phyloP scores from a whole-genome alignment of 306 rosid genomes.

The Cajanus cajan region DNA sequence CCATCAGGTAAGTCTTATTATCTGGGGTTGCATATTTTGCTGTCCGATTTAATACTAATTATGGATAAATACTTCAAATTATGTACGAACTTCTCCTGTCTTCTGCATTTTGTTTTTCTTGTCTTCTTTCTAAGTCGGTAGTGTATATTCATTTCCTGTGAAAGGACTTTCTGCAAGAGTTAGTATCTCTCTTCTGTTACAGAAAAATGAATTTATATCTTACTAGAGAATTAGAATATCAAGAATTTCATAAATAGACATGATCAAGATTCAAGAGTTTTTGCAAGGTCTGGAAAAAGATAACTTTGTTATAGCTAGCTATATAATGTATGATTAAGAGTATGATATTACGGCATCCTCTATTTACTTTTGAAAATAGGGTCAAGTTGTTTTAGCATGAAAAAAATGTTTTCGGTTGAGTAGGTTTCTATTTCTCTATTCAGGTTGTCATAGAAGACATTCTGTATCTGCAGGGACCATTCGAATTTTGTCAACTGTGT shows the following conservation, averaged over 20 bases:
- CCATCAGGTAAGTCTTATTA: constrained; percentile 60
- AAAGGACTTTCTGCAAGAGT: not conserved
- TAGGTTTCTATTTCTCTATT: constrained; percentile 39
- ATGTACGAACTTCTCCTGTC: not conserved
- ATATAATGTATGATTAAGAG: not conserved
- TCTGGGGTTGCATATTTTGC: constrained; percentile 1
- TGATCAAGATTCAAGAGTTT: not conserved
- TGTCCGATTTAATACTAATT: not conserved
- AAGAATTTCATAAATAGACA: not conserved
- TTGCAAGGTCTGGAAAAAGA: not conserved
- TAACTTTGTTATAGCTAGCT: not conserved
- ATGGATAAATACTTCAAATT: not conserved
- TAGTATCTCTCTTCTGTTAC: not conserved
- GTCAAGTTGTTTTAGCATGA: constrained; percentile 8
- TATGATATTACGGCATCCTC: not conserved
- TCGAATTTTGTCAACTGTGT: constrained; percentile 85
- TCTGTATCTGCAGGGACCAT: constrained; percentile 85
- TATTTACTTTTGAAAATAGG: constrained; percentile 14
- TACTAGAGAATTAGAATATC: not conserved
- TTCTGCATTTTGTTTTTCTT: not conserved
- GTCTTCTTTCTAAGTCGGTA: not conserved
- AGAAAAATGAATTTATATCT: not conserved
- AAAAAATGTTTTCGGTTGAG: constrained; percentile 36
- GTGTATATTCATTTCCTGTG: not conserved
- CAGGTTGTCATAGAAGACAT: constrained; percentile 44